Evolutionary conservation across 2,329 filamentous ascomycete genomes (phyloP).

Genomic region (Colletotrichum shisoi): DNA sequence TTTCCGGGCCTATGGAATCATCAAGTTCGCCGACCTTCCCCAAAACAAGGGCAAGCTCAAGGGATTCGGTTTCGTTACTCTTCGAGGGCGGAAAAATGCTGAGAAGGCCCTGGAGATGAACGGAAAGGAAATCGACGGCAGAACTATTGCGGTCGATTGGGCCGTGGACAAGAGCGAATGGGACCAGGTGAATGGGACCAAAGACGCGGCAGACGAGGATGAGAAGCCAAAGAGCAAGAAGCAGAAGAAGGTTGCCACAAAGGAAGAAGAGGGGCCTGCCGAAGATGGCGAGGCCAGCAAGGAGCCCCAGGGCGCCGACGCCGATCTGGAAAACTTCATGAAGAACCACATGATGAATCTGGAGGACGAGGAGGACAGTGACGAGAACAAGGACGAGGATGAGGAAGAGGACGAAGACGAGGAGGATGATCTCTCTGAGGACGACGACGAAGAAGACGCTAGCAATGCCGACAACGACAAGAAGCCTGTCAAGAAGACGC

Average conservation of each 20-base stretch:
- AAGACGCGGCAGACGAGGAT: constrained; percentile 38
- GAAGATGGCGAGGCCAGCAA: constrained; percentile 42
- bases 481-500: constrained; percentile 47
- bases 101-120: constrained; percentile 90
- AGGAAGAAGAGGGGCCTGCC: constrained; percentile 43
- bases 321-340: constrained; percentile 64
- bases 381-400: constrained; percentile 56
- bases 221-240: constrained; percentile 46
- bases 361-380: constrained; percentile 64
- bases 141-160: constrained; percentile 93
- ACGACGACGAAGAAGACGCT: constrained; percentile 48
- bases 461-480: constrained; percentile 51
- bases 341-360: constrained; percentile 65
- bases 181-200: constrained; percentile 67
- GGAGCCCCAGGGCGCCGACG: constrained; percentile 54
- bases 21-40: constrained; percentile 86
- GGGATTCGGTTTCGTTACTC: constrained; percentile 91
- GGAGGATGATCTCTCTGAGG: constrained; percentile 57
- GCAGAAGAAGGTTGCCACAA: constrained; percentile 54
- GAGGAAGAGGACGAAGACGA: constrained; percentile 55
- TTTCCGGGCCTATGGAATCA: constrained; percentile 88
- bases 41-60: constrained; percentile 77
- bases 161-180: constrained; percentile 91
- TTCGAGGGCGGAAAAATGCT: constrained; percentile 88
- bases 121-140: constrained; percentile 87